phyloP scores from a whole-genome alignment of 768 basidiomycete genomes.

The Amanita pallidorosea region DNA sequence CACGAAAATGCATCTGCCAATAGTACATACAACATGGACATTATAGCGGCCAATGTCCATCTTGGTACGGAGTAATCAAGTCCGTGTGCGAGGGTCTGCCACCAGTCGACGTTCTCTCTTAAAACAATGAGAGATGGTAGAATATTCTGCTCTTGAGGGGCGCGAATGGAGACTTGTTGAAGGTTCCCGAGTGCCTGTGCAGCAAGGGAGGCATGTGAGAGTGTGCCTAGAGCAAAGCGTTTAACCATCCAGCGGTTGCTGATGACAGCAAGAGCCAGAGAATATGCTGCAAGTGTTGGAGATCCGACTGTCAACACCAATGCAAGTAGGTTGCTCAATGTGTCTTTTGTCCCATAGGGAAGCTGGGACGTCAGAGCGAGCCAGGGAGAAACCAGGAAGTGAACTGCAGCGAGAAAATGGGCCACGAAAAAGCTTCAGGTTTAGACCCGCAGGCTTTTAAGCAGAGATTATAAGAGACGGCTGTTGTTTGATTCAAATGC shows the following conservation, averaged over 20 bases:
- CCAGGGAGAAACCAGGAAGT: conserved; percentile 35
- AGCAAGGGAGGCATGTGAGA: conserved; percentile 20
- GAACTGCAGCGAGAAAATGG: conserved; percentile 26
- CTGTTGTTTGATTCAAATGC: neutral
- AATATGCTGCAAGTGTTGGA: conserved; percentile 34
- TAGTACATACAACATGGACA: conserved; percentile 33
- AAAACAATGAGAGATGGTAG: conserved; percentile 32
- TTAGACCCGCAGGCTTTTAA: conserved; percentile 14
- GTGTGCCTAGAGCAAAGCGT: conserved; percentile 17
- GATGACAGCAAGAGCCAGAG: conserved; percentile 29
- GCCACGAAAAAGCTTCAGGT: conserved; percentile 20
- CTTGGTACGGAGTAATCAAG: conserved; percentile 24
- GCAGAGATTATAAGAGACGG: neutral
- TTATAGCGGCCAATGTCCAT: conserved; percentile 26
- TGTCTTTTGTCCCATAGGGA: conserved; percentile 32
- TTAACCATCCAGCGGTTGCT: conserved; percentile 30
- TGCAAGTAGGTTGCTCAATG: conserved; percentile 30
- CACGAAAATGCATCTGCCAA: conserved; percentile 30
- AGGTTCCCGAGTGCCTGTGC: conserved; percentile 25
- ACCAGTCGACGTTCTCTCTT: conserved; percentile 31
- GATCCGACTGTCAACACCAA: conserved; percentile 33
- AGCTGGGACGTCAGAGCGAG: conserved; percentile 38
- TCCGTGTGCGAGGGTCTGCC: conserved; percentile 20
- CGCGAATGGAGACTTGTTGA: conserved; percentile 29
- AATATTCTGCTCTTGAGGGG: conserved; percentile 15